Percentiles rank a stretch among this genome's conserved stretches.
Conservation (phyloP, 306 rosid species). For the Cucurbita argyrosperma region DNA sequence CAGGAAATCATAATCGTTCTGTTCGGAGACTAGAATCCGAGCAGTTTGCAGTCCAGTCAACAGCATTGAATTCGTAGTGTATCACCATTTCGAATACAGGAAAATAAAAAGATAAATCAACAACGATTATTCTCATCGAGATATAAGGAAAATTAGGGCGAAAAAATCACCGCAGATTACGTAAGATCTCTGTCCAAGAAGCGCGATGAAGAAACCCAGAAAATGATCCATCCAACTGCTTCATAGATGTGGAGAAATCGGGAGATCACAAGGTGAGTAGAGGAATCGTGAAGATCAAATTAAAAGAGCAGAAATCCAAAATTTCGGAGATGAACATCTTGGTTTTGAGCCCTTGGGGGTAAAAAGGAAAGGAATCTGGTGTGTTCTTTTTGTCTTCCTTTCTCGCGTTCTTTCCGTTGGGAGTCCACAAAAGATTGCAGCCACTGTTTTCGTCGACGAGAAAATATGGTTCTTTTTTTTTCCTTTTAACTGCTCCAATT, state of each 20-base stretch:
- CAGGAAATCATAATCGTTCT: background rate
- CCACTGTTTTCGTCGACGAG: background rate
- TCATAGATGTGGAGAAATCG: background rate
- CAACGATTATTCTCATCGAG: too few relatives aligned
- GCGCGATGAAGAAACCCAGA: background rate
- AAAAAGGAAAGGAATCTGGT: background rate
- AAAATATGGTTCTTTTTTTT: background rate
- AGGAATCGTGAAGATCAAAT: background rate
- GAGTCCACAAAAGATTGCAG: background rate
- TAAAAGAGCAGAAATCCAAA: background rate
- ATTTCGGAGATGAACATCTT: background rate
- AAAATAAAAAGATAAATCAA: too few relatives aligned
- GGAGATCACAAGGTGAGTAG: background rate
- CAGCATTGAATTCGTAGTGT: too few relatives aligned
- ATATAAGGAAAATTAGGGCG: background rate
- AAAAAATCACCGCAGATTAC: background rate
- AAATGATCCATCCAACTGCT: constrained; percentile 1
- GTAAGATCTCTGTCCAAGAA: background rate
- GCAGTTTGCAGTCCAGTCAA: too few relatives aligned
- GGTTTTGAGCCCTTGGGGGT: background rate
- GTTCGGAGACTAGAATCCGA: background rate
- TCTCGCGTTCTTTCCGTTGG: constrained; percentile 10
- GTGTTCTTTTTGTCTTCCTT: constrained; percentile 1
- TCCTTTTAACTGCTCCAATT: background rate
- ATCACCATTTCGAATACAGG: background rate